Percentiles rank a stretch among this genome's conserved stretches.
phyloP scores from a whole-genome alignment of 192 early-diverging fungal genomes.

The Glomus cerebriforme region DNA sequence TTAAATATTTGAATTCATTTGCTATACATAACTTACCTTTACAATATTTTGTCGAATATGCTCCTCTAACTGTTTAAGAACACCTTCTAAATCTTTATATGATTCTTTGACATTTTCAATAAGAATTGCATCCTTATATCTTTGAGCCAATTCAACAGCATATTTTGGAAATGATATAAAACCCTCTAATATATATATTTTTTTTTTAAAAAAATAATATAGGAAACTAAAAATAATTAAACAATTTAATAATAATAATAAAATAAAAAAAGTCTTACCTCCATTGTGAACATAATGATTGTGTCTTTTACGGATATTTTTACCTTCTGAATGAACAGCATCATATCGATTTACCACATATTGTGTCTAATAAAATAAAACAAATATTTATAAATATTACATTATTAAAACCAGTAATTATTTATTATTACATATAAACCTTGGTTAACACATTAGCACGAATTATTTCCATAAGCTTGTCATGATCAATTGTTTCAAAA shows the following conservation, averaged over 20 bases:
- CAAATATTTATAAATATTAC: not conserved
- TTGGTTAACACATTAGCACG: not conserved
- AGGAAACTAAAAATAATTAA: not conserved
- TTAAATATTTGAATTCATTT: not conserved
- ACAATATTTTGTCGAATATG: not conserved
- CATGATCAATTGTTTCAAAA: slow-evolving; percentile 18
- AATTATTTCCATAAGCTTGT: slow-evolving; percentile 3
- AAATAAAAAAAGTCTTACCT: not conserved
- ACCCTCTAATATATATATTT: not conserved
- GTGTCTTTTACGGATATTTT: not conserved
- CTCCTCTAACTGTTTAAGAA: slow-evolving; percentile 1
- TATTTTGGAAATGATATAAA: not conserved
- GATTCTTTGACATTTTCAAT: not conserved
- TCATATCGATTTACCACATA: slow-evolving; percentile 1
- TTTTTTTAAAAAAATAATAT: not conserved
- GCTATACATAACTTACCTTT: too few species aligned
- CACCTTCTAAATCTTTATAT: not conserved
- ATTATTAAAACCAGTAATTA: too few species aligned
- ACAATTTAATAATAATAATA: not conserved
- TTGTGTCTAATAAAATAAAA: not conserved
- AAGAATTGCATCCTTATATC: not conserved
- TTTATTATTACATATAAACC: not conserved
- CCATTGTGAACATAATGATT: not conserved
- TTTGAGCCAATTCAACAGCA: not conserved
- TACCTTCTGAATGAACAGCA: not conserved